Evolutionary conservation across 106 monocot genomes (phyloP).

Genomic region (Dioscorea zingiberensis): DNA sequence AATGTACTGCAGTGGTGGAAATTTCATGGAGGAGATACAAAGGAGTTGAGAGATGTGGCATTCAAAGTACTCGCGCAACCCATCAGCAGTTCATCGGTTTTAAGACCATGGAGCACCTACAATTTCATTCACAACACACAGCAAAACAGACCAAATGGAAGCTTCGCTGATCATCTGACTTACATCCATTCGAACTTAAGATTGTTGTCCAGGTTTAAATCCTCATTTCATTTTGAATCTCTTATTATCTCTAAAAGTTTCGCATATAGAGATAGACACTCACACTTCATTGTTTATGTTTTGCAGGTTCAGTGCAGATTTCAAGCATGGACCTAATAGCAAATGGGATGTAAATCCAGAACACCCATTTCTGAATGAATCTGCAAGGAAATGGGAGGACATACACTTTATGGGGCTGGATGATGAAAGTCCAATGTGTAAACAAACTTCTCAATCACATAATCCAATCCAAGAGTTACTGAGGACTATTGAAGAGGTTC

Average conservation of each 20-base stretch:
- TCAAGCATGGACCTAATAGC: conserved; percentile 22
- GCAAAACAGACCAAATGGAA: conserved; percentile 16
- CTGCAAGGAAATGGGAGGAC: conserved; percentile 31
- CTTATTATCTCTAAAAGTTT: too few relatives aligned
- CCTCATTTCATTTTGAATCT: not conserved
- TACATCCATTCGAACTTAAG: conserved; percentile 47
- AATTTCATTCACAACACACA: conserved; percentile 18
- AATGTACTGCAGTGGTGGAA: conserved; percentile 55
- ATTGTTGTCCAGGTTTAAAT: conserved; percentile 51
- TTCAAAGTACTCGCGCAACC: conserved; percentile 46
- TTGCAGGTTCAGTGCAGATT: conserved; percentile 24
- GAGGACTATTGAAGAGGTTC: conserved; percentile 26
- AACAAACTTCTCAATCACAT: conserved; percentile 22
- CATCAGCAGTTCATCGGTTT: conserved; percentile 25
- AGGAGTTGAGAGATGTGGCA: conserved; percentile 52
- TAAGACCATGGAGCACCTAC: conserved; percentile 36
- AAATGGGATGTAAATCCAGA: conserved; percentile 43
- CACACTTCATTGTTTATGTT: not conserved
- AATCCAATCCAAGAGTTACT: conserved; percentile 36
- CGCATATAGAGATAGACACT: too few relatives aligned
- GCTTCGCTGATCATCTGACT: conserved; percentile 21
- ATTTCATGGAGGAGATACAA: conserved; percentile 57
- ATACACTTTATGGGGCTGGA: conserved; percentile 24
- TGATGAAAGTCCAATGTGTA: conserved; percentile 22
- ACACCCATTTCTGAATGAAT: conserved; percentile 24